Conservation (phyloP, 495 filamentous ascomycete genomes). For the Aspergillus nidulans region DNA sequence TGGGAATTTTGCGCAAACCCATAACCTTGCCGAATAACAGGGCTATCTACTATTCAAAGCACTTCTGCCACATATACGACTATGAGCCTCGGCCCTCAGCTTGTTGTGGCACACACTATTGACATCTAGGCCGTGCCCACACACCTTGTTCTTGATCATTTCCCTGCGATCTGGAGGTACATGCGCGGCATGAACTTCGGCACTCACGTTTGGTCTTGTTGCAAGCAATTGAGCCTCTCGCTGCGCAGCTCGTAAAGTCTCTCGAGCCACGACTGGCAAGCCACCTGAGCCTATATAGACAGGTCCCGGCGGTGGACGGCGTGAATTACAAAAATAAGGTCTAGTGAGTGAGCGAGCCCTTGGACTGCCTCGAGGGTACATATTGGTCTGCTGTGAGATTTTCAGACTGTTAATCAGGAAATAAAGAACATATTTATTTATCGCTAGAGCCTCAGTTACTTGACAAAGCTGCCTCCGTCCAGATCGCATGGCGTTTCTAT, state of each 20-base stretch:
- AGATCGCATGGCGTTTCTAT: not conserved
- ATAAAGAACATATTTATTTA: not conserved
- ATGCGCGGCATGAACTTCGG: not conserved
- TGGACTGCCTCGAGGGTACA: no score
- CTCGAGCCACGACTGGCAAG: not conserved
- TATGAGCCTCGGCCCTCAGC: not conserved
- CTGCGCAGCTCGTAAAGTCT: not conserved
- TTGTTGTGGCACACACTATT: not conserved
- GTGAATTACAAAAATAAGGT: not conserved
- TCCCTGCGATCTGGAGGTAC: no score
- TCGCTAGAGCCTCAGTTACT: not conserved
- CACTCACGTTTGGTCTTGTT: not conserved
- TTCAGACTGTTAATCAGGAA: no score
- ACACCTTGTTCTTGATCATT: no score
- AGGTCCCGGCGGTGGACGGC: no score
- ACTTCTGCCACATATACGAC: not conserved
- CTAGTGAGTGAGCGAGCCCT: no score
- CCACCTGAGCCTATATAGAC: no score
- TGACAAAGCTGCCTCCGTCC: not conserved
- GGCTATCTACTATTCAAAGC: not conserved
- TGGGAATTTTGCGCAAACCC: not conserved
- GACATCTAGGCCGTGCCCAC: no score
- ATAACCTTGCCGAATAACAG: not conserved
- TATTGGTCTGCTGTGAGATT: no score
- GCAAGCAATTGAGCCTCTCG: constrained; percentile 1